Evolutionary conservation across 176 grass and related monocot species (phyloP), one percentile per base, ranked within the genome.

Genomic region (Rhynchospora breviuscula): DNA sequence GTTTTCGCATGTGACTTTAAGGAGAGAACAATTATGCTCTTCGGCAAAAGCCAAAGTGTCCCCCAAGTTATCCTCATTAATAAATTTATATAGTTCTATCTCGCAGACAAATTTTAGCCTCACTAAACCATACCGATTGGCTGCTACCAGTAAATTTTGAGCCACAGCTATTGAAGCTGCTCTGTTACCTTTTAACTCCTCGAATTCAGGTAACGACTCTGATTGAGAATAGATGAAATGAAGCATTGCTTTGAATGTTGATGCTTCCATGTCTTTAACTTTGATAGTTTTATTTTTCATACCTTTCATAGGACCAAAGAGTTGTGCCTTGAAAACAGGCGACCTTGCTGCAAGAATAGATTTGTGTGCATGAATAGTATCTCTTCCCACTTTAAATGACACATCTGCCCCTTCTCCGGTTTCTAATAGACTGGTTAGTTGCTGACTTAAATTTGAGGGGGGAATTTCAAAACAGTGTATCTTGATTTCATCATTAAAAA

Each of bases 221-320:
- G 19, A 15, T 86, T 92, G 84, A 25, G 76, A 83, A 66, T 93
- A 93, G 26, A 90, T 88, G 83, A 93, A 93, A 15, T 82, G 49
- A 7, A 93, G 86, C 76, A 93, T 23, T 44, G 86, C 68, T 21
- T 86, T 25, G 67, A 90, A 93, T 10, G 69, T 68, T 0, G 62
- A 21, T 0, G 60, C 51, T 1, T 91, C 83, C 54, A 91, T 88
- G 77, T 83, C 86, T 2, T 15, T 33, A 70, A 91, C 21, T 72
- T 83, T 58, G 0, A 85, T 80, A 18, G 12, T 18, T 12, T 33
- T 25, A 0, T n/a, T 69, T 18, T 0, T 13, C 59, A 21, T 61
- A 81, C 81, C 89, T 84, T 76, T 58, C 81, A 87, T 72, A 60
- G 49, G 33, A 35, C 2, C 33, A 35, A 35, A 35, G 33, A 35